phyloP scores from a whole-genome alignment of 2,329 filamentous ascomycete species.

The Aspergillus fumigatiaffinis region DNA sequence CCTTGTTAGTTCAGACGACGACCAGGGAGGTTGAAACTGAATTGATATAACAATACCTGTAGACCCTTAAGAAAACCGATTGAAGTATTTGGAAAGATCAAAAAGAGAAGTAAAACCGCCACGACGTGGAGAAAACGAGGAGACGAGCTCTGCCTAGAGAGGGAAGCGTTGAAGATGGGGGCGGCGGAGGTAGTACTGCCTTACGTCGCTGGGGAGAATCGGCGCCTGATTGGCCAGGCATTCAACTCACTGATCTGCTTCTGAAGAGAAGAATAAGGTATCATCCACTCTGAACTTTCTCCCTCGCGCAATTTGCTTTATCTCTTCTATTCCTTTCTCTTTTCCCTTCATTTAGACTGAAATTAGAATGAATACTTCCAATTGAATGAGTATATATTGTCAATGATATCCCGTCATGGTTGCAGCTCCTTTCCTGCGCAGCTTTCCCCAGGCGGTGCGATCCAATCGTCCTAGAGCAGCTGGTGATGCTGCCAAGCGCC shows the following conservation, averaged over 20 bases:
- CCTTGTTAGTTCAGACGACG: slow-evolving; percentile 7
- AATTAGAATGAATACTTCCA: not conserved
- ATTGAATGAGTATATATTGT: not conserved
- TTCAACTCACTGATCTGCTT: slow-evolving; percentile 4
- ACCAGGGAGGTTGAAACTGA: not conserved
- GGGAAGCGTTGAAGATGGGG: slow-evolving; percentile 3
- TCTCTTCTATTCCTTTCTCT: not conserved
- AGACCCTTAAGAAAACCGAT: slow-evolving; percentile 3
- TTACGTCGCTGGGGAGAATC: slow-evolving; percentile 12
- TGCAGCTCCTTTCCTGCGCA: slow-evolving; percentile 28
- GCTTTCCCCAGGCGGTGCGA: slow-evolving; percentile 22
- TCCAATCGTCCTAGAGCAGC: slow-evolving; percentile 6
- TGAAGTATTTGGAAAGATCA: not conserved
- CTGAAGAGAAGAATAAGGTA: not conserved
- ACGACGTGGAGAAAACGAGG: slow-evolving; percentile 1
- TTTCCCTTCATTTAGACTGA: not conserved
- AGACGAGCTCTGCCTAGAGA: not conserved
- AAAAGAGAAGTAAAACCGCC: not conserved
- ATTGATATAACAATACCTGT: slow-evolving; percentile 15
- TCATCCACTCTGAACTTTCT: slow-evolving; percentile 1
- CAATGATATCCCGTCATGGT: slow-evolving; percentile 21
- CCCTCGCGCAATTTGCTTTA: slow-evolving; percentile 5
- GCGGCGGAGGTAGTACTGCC: slow-evolving; percentile 6
- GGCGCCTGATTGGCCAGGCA: slow-evolving; percentile 20
- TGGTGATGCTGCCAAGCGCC: slow-evolving; percentile 3